A percentile compares a stretch with the other conserved stretches of the same genome.
These are phyloP conservation scores for Pseudogymnoascus sp. DNA, from an alignment of 2,329 filamentous ascomycete species.

Conservation along the genomic window DNA sequence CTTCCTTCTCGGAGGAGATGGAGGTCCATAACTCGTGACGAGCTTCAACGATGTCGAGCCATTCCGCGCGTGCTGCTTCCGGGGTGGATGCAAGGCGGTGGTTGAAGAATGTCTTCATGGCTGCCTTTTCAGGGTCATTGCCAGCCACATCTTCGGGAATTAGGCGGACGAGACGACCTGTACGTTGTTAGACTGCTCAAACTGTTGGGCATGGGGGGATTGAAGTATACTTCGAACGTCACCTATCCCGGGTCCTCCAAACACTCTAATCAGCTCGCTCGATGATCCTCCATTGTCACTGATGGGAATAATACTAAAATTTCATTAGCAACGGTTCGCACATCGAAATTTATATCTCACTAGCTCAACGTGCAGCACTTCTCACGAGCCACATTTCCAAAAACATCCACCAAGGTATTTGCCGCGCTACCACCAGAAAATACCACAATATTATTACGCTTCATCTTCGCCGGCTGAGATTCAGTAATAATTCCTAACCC, in stretches of 20 bases:
- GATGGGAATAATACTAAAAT: slow-evolving; percentile 66
- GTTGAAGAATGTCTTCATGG: slow-evolving; percentile 80
- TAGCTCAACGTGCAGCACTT: slow-evolving; percentile 28
- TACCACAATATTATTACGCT: slow-evolving; percentile 56
- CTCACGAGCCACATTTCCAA: slow-evolving; percentile 45
- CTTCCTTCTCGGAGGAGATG: slow-evolving; percentile 62
- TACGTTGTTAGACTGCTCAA: neutral
- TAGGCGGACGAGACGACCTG: slow-evolving; percentile 79
- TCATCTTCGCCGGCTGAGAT: neutral
- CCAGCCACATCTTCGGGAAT: slow-evolving; percentile 56
- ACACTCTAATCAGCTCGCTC: slow-evolving; percentile 86
- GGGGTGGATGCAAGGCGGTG: slow-evolving; percentile 63
- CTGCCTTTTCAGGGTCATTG: slow-evolving; percentile 55
- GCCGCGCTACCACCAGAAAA: slow-evolving; percentile 93
- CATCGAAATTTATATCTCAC: slow-evolving; percentile 20
- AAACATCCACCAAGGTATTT: slow-evolving; percentile 88
- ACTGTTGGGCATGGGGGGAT: neutral
- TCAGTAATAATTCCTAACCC: slow-evolving; percentile 2
- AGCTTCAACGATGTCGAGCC: slow-evolving; percentile 82
- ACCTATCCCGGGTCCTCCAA: slow-evolving; percentile 82
- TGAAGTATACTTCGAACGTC: slow-evolving; percentile 56
- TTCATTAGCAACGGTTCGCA: slow-evolving; percentile 54
- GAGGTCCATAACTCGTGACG: slow-evolving; percentile 66
- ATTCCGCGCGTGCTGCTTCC: slow-evolving; percentile 60
- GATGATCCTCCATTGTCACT: slow-evolving; percentile 93